phyloP scores from a whole-genome alignment of 768 basidiomycete genomes.

The Lactarius indigo region DNA sequence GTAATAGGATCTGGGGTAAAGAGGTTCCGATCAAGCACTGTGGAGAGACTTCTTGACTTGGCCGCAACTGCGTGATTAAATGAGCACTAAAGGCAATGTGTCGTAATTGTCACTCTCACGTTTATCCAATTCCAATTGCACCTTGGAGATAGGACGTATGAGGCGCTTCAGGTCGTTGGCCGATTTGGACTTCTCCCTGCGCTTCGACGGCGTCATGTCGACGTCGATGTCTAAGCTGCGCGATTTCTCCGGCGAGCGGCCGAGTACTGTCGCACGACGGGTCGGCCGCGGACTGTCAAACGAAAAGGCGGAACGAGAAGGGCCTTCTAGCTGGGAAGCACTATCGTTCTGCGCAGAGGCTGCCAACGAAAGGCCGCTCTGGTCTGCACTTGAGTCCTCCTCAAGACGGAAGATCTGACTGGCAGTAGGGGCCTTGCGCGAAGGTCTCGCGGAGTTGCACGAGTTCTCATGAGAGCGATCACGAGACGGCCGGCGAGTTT shows the following conservation, averaged over 20 bases:
- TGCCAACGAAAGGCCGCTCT: constrained; percentile 30
- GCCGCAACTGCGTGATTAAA: constrained; percentile 22
- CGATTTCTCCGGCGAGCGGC: constrained; percentile 50
- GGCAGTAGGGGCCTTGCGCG: constrained; percentile 59
- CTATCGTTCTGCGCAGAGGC: background rate
- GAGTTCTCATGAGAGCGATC: constrained; percentile 42
- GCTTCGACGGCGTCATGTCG: constrained; percentile 53
- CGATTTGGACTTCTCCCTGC: constrained; percentile 63
- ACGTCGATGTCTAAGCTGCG: constrained; percentile 34
- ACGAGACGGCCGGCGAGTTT: constrained; percentile 39
- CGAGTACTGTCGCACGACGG: constrained; percentile 65
- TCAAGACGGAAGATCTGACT: constrained; percentile 66
- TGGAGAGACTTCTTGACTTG: constrained; percentile 25
- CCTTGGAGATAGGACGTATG: constrained; percentile 60
- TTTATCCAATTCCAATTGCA: constrained; percentile 63
- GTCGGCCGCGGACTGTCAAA: constrained; percentile 35
- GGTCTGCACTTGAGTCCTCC: constrained; percentile 32
- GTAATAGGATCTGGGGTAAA: constrained; percentile 55
- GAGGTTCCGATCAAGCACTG: constrained; percentile 55
- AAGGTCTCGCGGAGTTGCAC: constrained; percentile 50
- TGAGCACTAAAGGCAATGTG: background rate
- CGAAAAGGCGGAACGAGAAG: constrained; percentile 21
- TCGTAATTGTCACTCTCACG: constrained; percentile 42
- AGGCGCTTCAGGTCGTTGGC: constrained; percentile 62
- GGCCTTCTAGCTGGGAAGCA: constrained; percentile 29